Conservation (phyloP, 768 basidiomycete genomes). For the Paxillus ammoniavirescens region DNA sequence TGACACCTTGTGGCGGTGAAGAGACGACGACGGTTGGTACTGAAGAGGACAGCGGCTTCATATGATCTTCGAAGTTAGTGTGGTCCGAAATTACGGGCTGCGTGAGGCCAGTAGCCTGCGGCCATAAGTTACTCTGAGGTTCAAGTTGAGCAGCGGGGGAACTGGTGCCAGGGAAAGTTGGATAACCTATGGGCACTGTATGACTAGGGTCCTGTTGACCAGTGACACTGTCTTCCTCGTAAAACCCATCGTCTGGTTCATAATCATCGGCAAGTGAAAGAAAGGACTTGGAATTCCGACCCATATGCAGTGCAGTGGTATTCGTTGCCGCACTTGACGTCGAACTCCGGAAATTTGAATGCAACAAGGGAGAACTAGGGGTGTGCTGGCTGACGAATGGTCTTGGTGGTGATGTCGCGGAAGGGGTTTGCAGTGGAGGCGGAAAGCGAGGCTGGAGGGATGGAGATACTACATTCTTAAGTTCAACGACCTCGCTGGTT, state of each 20-base stretch:
- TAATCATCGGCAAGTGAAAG: constrained; percentile 29
- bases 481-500: background rate
- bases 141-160: background rate
- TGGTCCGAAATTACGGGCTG: constrained; percentile 6
- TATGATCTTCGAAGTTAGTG: constrained; percentile 10
- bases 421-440: background rate
- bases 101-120: constrained; percentile 3
- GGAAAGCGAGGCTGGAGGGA: constrained; percentile 11
- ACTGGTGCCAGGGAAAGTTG: background rate
- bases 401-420: constrained; percentile 11
- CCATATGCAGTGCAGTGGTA: constrained; percentile 5
- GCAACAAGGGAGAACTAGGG: constrained; percentile 48
- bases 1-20: constrained; percentile 35
- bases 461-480: background rate
- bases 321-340: constrained; percentile 35
- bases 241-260: constrained; percentile 33
- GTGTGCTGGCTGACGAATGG: constrained; percentile 7
- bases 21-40: constrained; percentile 59
- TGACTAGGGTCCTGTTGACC: constrained; percentile 9
- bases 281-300: constrained; percentile 25
- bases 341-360: constrained; percentile 46
- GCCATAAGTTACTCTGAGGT: constrained; percentile 15
- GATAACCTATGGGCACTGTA: background rate
- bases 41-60: constrained; percentile 20
- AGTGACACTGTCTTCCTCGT: constrained; percentile 43